Evolutionary conservation across 306 rosid genomes (phyloP).

Genomic region (Inga oerstediana): DNA sequence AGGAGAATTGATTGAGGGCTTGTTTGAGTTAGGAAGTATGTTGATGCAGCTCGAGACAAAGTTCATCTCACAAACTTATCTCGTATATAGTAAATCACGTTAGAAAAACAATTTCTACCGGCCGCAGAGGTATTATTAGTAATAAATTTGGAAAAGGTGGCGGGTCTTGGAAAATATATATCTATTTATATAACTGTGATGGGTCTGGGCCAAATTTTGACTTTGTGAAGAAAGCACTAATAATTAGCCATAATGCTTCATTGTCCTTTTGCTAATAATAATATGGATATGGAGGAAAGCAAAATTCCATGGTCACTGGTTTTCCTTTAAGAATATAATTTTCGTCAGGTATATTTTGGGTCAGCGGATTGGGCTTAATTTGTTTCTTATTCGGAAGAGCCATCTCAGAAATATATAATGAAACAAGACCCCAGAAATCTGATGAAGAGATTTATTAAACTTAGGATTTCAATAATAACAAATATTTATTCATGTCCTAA

Average conservation of each 20-base stretch:
- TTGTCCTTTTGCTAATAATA: not conserved
- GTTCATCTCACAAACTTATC: too few relatives aligned
- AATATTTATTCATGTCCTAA: not conserved
- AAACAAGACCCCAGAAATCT: not conserved
- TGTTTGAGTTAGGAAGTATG: too few relatives aligned
- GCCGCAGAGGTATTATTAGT: too few relatives aligned
- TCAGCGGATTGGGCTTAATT: not conserved
- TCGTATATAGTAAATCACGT: too few relatives aligned
- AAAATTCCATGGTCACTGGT: not conserved
- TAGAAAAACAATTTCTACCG: too few relatives aligned
- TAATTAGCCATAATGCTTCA: not conserved
- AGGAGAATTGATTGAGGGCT: too few relatives aligned
- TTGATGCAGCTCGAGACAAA: too few relatives aligned
- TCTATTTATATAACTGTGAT: too few relatives aligned
- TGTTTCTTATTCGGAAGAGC: not conserved
- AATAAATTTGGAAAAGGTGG: too few relatives aligned
- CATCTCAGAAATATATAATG: not conserved
- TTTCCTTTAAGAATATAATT: not conserved
- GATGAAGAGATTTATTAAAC: not conserved
- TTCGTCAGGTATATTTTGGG: not conserved
- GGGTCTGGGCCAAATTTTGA: not conserved
- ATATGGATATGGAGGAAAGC: not conserved
- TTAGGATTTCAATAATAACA: not conserved
- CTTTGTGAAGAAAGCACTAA: not conserved
- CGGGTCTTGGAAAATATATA: not conserved